phyloP scores from a whole-genome alignment of 129 eudicot species.

The Arctium minus region DNA sequence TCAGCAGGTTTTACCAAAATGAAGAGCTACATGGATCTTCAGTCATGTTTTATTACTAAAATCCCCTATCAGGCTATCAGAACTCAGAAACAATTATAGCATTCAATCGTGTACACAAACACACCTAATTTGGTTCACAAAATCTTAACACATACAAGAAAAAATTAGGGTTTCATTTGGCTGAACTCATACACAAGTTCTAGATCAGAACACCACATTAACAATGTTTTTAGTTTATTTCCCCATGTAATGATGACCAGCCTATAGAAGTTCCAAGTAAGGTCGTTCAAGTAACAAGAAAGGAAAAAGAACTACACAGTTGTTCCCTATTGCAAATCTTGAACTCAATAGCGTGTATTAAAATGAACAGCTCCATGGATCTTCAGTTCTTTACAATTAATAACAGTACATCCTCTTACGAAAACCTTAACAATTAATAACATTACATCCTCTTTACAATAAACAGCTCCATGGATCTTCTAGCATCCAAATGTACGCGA shows the following conservation, averaged over 20 bases:
- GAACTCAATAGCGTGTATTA: conserved; percentile 10
- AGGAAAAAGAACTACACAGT: background rate
- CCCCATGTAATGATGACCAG: background rate
- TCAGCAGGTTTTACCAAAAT: background rate
- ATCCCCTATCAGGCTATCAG: background rate
- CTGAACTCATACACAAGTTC: background rate
- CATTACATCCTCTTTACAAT: background rate
- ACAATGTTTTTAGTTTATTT: background rate
- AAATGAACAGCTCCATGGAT: background rate
- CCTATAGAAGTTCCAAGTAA: background rate
- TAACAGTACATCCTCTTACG: background rate
- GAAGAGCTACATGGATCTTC: background rate
- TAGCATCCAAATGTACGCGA: background rate
- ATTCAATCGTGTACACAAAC: background rate
- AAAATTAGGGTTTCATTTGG: background rate
- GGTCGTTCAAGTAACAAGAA: background rate
- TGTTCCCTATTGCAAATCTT: conserved; percentile 5
- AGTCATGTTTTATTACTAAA: background rate
- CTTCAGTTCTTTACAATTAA: background rate
- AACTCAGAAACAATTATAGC: background rate
- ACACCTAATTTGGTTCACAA: background rate
- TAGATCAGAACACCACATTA: background rate
- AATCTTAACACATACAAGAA: background rate
- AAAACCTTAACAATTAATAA: background rate
- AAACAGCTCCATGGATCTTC: background rate